phyloP scores from a whole-genome alignment of 176 grass and related monocot species.

The Ananas comosus region DNA sequence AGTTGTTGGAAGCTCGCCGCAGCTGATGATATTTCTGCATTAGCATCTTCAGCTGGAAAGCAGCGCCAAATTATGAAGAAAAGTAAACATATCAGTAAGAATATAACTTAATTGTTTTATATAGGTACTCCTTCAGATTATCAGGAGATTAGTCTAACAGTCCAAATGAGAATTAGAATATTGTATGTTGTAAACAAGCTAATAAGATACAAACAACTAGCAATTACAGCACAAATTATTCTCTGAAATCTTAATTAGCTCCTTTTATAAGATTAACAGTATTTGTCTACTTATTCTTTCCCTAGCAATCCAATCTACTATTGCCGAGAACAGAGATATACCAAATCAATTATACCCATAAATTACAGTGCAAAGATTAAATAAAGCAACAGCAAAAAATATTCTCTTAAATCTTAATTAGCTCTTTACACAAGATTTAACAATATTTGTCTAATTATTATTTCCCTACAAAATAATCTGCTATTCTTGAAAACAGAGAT shows the following conservation, averaged over 20 bases:
- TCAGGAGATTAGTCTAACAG: not conserved
- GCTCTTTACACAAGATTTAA: not conserved
- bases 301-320: not conserved
- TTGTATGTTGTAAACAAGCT: not conserved
- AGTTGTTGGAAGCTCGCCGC: constrained; percentile 59
- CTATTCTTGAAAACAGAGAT: not conserved
- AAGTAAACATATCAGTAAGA: constrained; percentile 3
- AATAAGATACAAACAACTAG: not conserved
- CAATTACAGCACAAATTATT: not conserved
- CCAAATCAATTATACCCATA: not conserved
- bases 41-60: constrained; percentile 45
- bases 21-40: constrained; percentile 36
- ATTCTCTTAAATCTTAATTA: not conserved
- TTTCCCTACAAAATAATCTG: not conserved
- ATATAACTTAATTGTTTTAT: not conserved
- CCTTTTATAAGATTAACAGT: not conserved
- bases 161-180: not conserved
- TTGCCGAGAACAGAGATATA: not conserved
- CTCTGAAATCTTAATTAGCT: not conserved
- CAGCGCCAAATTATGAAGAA: constrained; percentile 4
- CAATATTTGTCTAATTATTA: too few relatives aligned
- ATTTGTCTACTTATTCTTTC: too few relatives aligned
- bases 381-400: not conserved
- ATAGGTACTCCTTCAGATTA: not conserved
- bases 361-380: not conserved